Conservation (phyloP, 495 filamentous ascomycete species). For the Venustampulla echinocandica region DNA sequence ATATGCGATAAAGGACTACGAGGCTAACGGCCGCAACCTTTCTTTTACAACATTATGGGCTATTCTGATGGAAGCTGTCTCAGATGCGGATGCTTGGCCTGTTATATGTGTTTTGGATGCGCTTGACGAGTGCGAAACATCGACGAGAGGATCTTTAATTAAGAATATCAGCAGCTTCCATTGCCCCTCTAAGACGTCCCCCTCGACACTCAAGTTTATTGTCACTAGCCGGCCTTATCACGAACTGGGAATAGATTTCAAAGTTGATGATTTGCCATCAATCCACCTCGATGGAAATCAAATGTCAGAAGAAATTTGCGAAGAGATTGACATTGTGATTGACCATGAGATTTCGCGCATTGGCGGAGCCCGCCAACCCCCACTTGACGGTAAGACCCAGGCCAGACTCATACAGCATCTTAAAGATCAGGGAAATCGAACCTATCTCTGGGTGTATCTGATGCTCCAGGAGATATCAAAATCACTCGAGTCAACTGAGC, state of each 20-base stretch:
- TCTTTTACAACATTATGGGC: slow-evolving; percentile 34
- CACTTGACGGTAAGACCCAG: not conserved
- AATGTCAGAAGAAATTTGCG: not conserved
- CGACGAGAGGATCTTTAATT: not conserved
- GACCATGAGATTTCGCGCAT: not conserved
- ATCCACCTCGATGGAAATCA: not conserved
- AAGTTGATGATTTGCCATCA: not conserved
- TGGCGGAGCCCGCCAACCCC: not conserved
- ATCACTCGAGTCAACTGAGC: not conserved
- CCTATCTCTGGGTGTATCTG: not conserved
- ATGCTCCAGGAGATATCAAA: not conserved
- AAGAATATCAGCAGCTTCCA: not conserved
- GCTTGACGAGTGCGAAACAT: slow-evolving; percentile 32
- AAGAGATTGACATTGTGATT: not conserved
- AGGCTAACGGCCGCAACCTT: slow-evolving; percentile 19
- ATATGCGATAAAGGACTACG: slow-evolving; percentile 18
- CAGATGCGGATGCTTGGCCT: slow-evolving; percentile 28
- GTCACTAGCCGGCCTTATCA: not conserved
- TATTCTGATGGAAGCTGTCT: slow-evolving; percentile 27
- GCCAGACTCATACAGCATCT: not conserved
- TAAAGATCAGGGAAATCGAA: not conserved
- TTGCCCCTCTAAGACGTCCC: too few relatives aligned
- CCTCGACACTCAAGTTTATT: not conserved
- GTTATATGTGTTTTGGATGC: slow-evolving; percentile 37
- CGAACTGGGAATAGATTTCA: not conserved